Base-by-base conservation (phyloP, 805 yeast species). In the Hanseniaspora occidentalis region DNA sequence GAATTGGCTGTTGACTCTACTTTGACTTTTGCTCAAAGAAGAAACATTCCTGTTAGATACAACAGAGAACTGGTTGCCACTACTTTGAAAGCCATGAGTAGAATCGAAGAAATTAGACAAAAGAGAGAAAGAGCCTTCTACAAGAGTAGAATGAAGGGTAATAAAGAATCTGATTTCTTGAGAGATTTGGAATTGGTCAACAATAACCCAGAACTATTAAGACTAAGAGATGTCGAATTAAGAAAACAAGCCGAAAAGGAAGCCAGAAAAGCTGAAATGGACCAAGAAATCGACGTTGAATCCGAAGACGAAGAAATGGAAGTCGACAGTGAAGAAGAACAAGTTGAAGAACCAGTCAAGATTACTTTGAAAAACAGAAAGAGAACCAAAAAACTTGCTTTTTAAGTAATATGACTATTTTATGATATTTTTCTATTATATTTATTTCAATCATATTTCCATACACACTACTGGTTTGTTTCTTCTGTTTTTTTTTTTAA, bases 101-200 rank as follows among this genome's bases (percentile, higher is more conserved):
- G 96, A 68, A 81, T 92, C 47, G 96, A 92, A 63, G 94, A 85
- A 67, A 92, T 92, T 62, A 79, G 98, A 71, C 80, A 75, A 61
- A 86, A 79, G 72, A 81, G 98, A 70, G 98, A 92, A 66, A 75
- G 94, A 60, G 96, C 97, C 13, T 92, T 92, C 86, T 92, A 84
- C 71, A 89, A 88, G 85, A 86, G 88, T 70, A 83, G 98, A 77
- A 92, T 92, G 98, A 84, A 83, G 65, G 96, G 96, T 48, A 92
- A 92, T 69, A 83, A 79, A 65, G 96, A 83, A 51, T 76, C 77
- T 62, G 82, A 83, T 62, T 70, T 85, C 56, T 84, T 78, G 41
- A 70, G 81, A 43, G 98, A 92, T 66, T 78, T 77, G 67, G 84
- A 84, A 65, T 71, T 92, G 58, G 92, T 92, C 37, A 95, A 79